Evolutionary conservation across 129 eudicot genomes (phyloP), one percentile per base, ranked within the genome.

Genomic region (Arctium lappa): DNA sequence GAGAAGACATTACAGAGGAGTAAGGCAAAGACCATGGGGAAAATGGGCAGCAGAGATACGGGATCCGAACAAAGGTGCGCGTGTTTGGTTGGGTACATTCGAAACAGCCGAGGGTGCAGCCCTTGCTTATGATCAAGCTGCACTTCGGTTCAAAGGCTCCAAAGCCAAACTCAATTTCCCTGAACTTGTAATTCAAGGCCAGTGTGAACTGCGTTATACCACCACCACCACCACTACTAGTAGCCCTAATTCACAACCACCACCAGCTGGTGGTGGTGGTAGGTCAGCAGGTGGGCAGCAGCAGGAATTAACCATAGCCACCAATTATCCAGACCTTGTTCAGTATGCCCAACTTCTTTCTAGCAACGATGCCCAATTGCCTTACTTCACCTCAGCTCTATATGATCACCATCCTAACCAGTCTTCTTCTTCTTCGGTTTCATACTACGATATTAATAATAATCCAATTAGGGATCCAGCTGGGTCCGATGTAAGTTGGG

Each of bases 31-130:
- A 78, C 97, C 97, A 79, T 92, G 97, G 97, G 97, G 94, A 4
- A 92, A 92, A 90, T 92, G 94, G 97, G 97, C 97, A 1, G 97
- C 97, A 0, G 97, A 92, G 69, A 92, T 92, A 76, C 91, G 97
- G 1, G 97, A 92, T 70, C 97, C 97, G 0, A 87, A 85, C 65
- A 92, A 92, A 76, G 97, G 92, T 12, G 97, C 97, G 1, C 86
- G 97, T 39, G 97, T 92, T 16, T 92, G 97, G 97, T 89, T 92
- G 1, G 97, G 97, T 1, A 92, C 97, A 0, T 92, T 92, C 56
- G 94, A 90, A 69, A 92, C 97, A n/a, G 97, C 97, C 0, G 97
- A 92, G 84, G 91, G 85, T 69, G 97, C 97, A 8, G 97, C 97
- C 85, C 73, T 87, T 16, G 97, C 97, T 11, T 92, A 92, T 74